Percentiles rank a stretch among this genome's conserved stretches.
Conservation (phyloP, 169 alveolate species). For the Eimeria zaria region DNA sequence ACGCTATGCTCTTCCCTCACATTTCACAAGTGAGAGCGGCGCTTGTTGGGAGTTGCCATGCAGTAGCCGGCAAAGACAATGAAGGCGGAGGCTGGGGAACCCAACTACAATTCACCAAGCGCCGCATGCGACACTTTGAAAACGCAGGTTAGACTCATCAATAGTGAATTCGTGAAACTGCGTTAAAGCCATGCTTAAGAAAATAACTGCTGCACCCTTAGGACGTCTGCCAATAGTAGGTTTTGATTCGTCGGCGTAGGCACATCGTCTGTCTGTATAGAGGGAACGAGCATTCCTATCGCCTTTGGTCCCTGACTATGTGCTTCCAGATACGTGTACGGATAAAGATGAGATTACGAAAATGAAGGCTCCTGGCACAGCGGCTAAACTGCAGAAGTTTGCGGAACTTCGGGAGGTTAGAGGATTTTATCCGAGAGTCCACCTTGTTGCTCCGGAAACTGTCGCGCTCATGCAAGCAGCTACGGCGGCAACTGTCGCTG, state of each 20-base stretch:
- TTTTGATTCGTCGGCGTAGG: not conserved
- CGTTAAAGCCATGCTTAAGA: not conserved
- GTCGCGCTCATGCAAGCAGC: slow-evolving; percentile 76
- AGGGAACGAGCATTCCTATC: not conserved
- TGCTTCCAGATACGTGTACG: slow-evolving; percentile 7
- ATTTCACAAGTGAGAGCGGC: slow-evolving; percentile 60
- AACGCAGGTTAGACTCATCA: slow-evolving; percentile 28
- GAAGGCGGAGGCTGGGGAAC: slow-evolving; percentile 43
- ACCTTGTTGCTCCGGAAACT: slow-evolving; percentile 67
- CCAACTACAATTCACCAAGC: slow-evolving; percentile 53
- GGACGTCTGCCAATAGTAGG: not conserved
- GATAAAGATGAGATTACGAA: not conserved
- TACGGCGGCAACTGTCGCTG: slow-evolving; percentile 46
- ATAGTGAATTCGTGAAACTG: not conserved
- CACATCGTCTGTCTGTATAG: not conserved
- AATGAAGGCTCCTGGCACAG: slow-evolving; percentile 7
- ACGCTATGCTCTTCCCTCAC: slow-evolving; percentile 77
- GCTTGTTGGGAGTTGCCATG: slow-evolving; percentile 41
- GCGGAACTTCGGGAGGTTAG: slow-evolving; percentile 78
- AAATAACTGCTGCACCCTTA: too few species aligned
- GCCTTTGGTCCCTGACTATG: not conserved
- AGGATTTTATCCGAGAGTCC: slow-evolving; percentile 75
- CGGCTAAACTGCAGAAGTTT: slow-evolving; percentile 42
- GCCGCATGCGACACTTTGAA: slow-evolving; percentile 54
- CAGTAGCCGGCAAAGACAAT: not conserved